These are phyloP conservation scores for Candida ulmi DNA, from an alignment of 805 yeast genomes.

Conservation along the genomic window DNA sequence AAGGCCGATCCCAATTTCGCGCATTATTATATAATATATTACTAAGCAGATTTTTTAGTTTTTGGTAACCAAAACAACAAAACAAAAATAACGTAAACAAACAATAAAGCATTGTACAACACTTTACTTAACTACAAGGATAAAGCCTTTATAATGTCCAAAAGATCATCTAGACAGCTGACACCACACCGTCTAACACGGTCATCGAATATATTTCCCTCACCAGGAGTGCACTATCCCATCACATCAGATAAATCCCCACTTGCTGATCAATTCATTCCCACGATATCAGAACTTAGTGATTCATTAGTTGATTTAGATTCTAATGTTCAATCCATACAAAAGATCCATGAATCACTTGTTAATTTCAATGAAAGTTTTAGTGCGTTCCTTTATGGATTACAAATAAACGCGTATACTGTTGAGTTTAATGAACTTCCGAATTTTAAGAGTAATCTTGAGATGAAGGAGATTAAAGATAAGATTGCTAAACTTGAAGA, in stretches of 20 bases:
- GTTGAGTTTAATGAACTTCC: slow-evolving; percentile 49
- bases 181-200: slow-evolving; percentile 36
- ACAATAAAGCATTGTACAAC: too few relatives aligned
- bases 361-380: slow-evolving; percentile 71
- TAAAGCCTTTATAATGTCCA: slow-evolving; percentile 7
- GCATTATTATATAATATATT: too few relatives aligned
- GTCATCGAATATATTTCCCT: slow-evolving; percentile 29
- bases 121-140: background rate
- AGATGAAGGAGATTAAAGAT: slow-evolving; percentile 13
- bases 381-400: slow-evolving; percentile 70
- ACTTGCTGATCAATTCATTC: slow-evolving; percentile 32
- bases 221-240: slow-evolving; percentile 42
- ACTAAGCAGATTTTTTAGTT: too few relatives aligned
- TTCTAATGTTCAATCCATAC: slow-evolving; percentile 50
- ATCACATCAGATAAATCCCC: slow-evolving; percentile 35
- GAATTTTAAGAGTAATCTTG: slow-evolving; percentile 6
- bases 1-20: too few relatives aligned
- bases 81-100: background rate
- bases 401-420: slow-evolving; percentile 85
- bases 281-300: slow-evolving; percentile 37
- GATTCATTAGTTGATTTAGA: slow-evolving; percentile 53
- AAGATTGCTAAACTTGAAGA: slow-evolving; percentile 17
- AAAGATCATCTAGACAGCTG: slow-evolving; percentile 18
- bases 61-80: too few relatives aligned
- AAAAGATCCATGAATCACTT: slow-evolving; percentile 55